phyloP scores from a whole-genome alignment of 306 rosid genomes.

The Sindora glabra region DNA sequence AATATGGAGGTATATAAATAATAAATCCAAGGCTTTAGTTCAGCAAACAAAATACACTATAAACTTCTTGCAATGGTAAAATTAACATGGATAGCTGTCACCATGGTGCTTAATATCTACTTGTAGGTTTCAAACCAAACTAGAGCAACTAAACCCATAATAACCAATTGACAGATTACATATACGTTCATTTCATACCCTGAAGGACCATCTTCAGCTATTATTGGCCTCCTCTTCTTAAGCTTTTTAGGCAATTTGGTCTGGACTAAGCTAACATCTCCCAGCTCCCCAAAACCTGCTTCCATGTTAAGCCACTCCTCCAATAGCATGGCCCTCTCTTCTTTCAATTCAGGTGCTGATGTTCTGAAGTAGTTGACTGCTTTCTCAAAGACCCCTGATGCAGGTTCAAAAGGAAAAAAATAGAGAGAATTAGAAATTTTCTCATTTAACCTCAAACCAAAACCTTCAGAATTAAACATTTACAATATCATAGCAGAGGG shows the following conservation, averaged over 20 bases:
- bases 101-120: too few relatives aligned
- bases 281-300: slow-evolving; percentile 57
- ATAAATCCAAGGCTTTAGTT: too few relatives aligned
- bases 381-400: slow-evolving; percentile 76
- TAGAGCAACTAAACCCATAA: background rate
- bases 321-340: slow-evolving; percentile 86
- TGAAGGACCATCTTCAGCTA: slow-evolving; percentile 68
- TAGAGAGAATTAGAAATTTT: slow-evolving; percentile 5
- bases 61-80: too few relatives aligned
- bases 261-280: slow-evolving; percentile 72
- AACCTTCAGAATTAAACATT: background rate
- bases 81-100: too few relatives aligned
- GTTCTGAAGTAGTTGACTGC: slow-evolving; percentile 71
- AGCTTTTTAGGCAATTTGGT: slow-evolving; percentile 88
- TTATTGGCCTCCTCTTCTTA: slow-evolving; percentile 70
- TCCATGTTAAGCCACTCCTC: slow-evolving; percentile 93
- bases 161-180: background rate
- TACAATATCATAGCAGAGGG: slow-evolving; percentile 1
- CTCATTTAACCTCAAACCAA: background rate
- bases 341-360: slow-evolving; percentile 86
- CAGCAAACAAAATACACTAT: too few relatives aligned
- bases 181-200: slow-evolving; percentile 43
- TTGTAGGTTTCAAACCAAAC: background rate
- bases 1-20: too few relatives aligned
- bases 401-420: background rate